A percentile compares a stretch with the other conserved stretches of the same genome.
phyloP scores from a whole-genome alignment of 192 early-diverging fungal species.

The Coemansia asiatica region DNA sequence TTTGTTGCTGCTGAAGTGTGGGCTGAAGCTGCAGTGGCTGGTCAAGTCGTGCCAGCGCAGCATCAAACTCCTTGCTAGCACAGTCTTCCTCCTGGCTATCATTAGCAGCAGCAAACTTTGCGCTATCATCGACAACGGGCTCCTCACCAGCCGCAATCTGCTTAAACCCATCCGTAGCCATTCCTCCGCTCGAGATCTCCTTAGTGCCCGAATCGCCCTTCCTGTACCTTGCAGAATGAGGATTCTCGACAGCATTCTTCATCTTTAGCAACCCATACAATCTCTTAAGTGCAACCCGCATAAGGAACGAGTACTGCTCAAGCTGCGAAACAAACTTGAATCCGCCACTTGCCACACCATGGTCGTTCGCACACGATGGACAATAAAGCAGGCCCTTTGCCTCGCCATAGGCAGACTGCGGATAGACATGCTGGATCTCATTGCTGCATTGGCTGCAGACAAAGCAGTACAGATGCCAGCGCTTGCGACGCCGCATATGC shows the following conservation, averaged over 20 bases:
- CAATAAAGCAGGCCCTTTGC: conserved; percentile 52
- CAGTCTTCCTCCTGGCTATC: conserved; percentile 19
- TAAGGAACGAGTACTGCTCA: conserved; percentile 86
- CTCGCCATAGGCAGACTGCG: conserved; percentile 58
- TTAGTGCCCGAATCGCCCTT: conserved; percentile 23
- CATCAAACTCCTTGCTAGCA: conserved; percentile 47
- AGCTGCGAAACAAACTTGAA: conserved; percentile 81
- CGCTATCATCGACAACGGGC: not conserved
- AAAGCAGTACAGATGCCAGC: conserved; percentile 86
- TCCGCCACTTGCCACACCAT: conserved; percentile 41
- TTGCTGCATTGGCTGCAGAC: conserved; percentile 68
- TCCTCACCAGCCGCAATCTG: conserved; percentile 1
- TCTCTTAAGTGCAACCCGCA: conserved; percentile 78
- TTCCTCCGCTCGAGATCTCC: conserved; percentile 9
- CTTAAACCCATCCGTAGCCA: conserved; percentile 9
- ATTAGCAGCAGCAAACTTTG: not conserved
- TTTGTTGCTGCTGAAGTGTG: conserved; percentile 13
- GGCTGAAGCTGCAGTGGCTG: conserved; percentile 27
- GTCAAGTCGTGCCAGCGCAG: conserved; percentile 44
- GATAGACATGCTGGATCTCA: conserved; percentile 57
- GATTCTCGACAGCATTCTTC: conserved; percentile 54
- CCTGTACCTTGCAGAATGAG: conserved; percentile 19
- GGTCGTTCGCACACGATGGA: conserved; percentile 56
- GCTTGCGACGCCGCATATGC: conserved; percentile 51
- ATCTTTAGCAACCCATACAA: conserved; percentile 76